Conservation (phyloP, 805 yeast species). For the Metschnikowia picachoensis region DNA sequence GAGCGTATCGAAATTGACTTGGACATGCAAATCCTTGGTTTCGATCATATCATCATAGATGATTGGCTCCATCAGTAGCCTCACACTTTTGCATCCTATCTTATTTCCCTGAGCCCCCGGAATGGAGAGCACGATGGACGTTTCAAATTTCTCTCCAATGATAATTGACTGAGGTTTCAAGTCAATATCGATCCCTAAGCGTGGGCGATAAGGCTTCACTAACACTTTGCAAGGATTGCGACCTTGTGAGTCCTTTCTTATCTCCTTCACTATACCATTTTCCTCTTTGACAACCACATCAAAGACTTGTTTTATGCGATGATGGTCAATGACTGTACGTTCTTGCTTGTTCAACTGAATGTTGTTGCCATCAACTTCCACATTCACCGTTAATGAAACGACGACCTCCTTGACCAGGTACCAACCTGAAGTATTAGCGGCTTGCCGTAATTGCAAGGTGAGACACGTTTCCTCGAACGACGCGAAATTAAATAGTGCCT, state of each 20-base stretch:
- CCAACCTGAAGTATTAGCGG: slow-evolving; percentile 22
- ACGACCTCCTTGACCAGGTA: slow-evolving; percentile 19
- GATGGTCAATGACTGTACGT: background rate
- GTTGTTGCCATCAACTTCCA: background rate
- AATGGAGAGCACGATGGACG: slow-evolving; percentile 22
- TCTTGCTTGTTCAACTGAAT: slow-evolving; percentile 5
- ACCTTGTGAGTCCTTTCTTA: slow-evolving; percentile 6
- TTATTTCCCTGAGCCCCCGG: slow-evolving; percentile 12
- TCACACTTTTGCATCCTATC: slow-evolving; percentile 19
- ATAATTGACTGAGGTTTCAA: slow-evolving; percentile 16
- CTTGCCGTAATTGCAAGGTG: slow-evolving; percentile 22
- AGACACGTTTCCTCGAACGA: slow-evolving; percentile 1
- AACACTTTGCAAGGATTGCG: slow-evolving; percentile 6
- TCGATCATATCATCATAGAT: slow-evolving; percentile 15
- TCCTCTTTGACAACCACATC: background rate
- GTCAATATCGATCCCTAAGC: slow-evolving; percentile 14
- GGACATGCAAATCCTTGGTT: slow-evolving; percentile 18
- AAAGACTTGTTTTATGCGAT: slow-evolving; percentile 2
- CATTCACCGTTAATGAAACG: slow-evolving; percentile 9
- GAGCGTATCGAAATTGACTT: slow-evolving; percentile 30
- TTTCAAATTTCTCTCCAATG: slow-evolving; percentile 29
- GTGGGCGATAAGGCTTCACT: slow-evolving; percentile 25
- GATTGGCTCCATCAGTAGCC: slow-evolving; percentile 21
- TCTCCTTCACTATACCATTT: background rate
- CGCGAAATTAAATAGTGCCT: slow-evolving; percentile 5